These are phyloP conservation scores for Camelina hispida DNA, from an alignment of 345 rosid species.

Conservation along the genomic window DNA sequence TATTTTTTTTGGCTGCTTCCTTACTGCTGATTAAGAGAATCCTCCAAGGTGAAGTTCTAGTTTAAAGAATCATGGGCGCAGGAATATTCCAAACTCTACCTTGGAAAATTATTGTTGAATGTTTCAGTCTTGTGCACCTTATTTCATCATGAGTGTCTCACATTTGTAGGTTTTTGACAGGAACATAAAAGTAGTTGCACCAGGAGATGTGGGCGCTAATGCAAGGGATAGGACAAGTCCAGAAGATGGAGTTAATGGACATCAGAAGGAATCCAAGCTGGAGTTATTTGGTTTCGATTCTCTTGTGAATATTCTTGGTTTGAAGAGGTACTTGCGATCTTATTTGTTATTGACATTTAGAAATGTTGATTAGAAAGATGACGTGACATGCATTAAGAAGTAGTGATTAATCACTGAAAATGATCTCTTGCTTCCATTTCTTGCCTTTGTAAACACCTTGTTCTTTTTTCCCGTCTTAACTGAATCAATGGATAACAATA, in stretches of 20 bases:
- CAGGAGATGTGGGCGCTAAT: slow-evolving; percentile 45
- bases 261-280: slow-evolving; percentile 73
- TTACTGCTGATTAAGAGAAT: slow-evolving; percentile 8
- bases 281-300: slow-evolving; percentile 99
- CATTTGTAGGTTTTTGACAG: slow-evolving; percentile 54
- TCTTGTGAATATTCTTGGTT: slow-evolving; percentile 97
- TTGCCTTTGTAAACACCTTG: neutral
- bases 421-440: slow-evolving; percentile 28
- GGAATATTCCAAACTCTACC: slow-evolving; percentile 17
- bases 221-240: slow-evolving; percentile 48
- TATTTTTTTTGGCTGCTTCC: slow-evolving; percentile 2
- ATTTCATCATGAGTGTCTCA: slow-evolving; percentile 28
- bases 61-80: neutral
- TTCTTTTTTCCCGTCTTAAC: neutral
- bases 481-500: slow-evolving; percentile 11
- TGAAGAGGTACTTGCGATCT: slow-evolving; percentile 68
- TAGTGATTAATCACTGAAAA: neutral
- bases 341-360: slow-evolving; percentile 7
- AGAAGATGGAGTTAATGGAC: slow-evolving; percentile 60
- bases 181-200: slow-evolving; percentile 56
- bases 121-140: neutral
- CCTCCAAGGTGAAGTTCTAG: neutral
- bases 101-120: slow-evolving; percentile 4
- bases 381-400: neutral
- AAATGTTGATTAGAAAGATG: slow-evolving; percentile 6